A percentile compares a stretch with the other conserved stretches of the same genome.
phyloP scores from a whole-genome alignment of 192 early-diverging fungal genomes.

The Backusella westeae region DNA sequence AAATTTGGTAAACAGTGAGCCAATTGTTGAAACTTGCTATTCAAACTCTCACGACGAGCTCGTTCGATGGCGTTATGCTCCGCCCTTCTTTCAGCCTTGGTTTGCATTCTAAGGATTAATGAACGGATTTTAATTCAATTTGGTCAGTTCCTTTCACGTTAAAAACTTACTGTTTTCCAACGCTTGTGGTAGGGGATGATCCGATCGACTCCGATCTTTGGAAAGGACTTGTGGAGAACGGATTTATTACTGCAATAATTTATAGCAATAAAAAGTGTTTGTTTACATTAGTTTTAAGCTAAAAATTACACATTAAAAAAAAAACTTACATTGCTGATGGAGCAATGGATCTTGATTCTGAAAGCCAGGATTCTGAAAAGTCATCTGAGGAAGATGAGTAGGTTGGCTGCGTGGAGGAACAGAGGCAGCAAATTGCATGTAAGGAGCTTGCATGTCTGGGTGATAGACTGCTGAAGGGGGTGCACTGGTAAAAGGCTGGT shows the following conservation, averaged over 20 bases:
- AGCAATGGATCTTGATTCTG: neutral
- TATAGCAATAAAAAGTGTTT: neutral
- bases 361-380: neutral
- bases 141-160: neutral
- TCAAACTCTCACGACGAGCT: conserved; percentile 74
- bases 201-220: neutral
- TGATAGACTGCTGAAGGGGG: neutral
- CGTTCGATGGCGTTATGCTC: conserved; percentile 81
- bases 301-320: neutral
- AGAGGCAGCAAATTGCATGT: conserved; percentile 12
- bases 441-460: neutral
- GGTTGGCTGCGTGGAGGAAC: neutral
- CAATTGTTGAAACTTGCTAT: conserved; percentile 77
- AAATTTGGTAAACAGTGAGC: conserved; percentile 72
- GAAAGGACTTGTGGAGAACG: neutral
- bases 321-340: conserved; percentile 9
- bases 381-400: neutral
- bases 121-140: neutral
- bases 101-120: neutral
- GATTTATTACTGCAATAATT: neutral
- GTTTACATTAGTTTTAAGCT: neutral
- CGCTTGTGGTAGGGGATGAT: neutral
- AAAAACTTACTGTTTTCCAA: neutral
- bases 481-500: conserved; percentile 2
- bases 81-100: conserved; percentile 49